A percentile compares a stretch with the other conserved stretches of the same genome.
Conservation (phyloP, 768 basidiomycete genomes). For the Termitomyces sp. region DNA sequence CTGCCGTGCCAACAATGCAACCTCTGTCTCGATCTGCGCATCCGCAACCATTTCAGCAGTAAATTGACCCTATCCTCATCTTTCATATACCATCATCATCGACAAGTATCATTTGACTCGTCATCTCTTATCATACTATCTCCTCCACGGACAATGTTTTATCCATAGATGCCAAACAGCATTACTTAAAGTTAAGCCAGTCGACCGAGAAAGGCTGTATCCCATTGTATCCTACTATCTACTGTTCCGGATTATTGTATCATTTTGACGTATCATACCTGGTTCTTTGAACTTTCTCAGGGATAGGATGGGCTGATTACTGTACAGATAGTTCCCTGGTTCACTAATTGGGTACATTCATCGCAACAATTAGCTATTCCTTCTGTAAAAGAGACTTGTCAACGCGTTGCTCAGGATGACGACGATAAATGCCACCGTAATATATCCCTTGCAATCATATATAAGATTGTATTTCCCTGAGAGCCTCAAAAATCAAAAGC, state of each 20-base stretch:
- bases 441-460: background rate
- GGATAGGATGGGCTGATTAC: background rate
- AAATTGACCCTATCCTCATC: background rate
- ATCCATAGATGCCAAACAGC: slow-evolving; percentile 1
- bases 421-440: background rate
- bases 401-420: background rate
- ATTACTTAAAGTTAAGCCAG: background rate
- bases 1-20: slow-evolving; percentile 7
- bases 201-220: slow-evolving; percentile 1
- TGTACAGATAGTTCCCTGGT: no score
- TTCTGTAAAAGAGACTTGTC: background rate
- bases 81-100: background rate
- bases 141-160: background rate
- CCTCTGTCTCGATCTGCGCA: slow-evolving; percentile 6
- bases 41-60: slow-evolving; percentile 2
- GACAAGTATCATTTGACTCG: background rate
- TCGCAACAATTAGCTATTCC: no score
- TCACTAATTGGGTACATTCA: no score
- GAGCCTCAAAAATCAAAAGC: slow-evolving; percentile 11
- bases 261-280: background rate
- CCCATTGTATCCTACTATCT: slow-evolving; percentile 1
- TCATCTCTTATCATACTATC: background rate
- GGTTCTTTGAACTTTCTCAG: background rate
- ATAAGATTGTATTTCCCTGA: no score
- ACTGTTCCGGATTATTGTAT: background rate